Percentiles rank a stretch among this genome's conserved stretches.
phyloP scores from a whole-genome alignment of 192 early-diverging fungal genomes.

The Lobosporangium transversale region DNA sequence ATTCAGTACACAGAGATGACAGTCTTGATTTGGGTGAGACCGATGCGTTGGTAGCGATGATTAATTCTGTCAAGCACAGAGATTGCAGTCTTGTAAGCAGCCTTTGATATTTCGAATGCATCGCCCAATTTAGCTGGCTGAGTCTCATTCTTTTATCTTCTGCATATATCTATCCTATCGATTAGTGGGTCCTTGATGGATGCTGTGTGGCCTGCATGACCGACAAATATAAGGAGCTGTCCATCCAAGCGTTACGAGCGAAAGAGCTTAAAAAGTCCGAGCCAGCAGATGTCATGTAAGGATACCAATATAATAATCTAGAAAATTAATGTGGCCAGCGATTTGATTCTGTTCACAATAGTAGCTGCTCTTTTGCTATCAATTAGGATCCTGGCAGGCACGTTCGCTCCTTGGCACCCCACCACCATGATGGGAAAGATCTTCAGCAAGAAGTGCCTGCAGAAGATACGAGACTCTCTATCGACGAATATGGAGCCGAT shows the following conservation, averaged over 20 bases:
- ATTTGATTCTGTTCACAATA: no score
- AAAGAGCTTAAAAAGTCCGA: conserved; percentile 18
- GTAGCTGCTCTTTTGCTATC: conserved; percentile 5
- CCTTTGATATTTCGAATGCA: not conserved
- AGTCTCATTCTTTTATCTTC: conserved; percentile 1
- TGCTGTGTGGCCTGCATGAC: conserved; percentile 15
- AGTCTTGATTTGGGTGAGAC: conserved; percentile 12
- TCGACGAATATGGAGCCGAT: conserved; percentile 18
- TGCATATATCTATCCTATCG: not conserved
- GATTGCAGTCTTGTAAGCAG: conserved; percentile 5
- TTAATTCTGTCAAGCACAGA: conserved; percentile 17
- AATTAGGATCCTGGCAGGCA: conserved; percentile 18
- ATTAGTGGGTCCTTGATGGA: conserved; percentile 14
- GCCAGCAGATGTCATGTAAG: conserved; percentile 23
- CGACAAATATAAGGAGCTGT: conserved; percentile 7
- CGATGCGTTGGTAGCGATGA: conserved; percentile 5
- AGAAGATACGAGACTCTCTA: conserved; percentile 13
- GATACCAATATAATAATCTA: conserved; percentile 1
- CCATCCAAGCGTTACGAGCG: conserved; percentile 7
- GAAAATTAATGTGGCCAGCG: conserved; percentile 1
- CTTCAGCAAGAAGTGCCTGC: conserved; percentile 6
- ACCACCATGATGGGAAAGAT: conserved; percentile 17
- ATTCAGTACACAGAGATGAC: conserved; percentile 2
- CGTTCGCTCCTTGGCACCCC: conserved; percentile 17
- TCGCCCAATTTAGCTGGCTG: not conserved